These are phyloP conservation scores for Fraxinus excelsior DNA, from an alignment of 257 asterid genomes.

Conservation along the genomic window DNA sequence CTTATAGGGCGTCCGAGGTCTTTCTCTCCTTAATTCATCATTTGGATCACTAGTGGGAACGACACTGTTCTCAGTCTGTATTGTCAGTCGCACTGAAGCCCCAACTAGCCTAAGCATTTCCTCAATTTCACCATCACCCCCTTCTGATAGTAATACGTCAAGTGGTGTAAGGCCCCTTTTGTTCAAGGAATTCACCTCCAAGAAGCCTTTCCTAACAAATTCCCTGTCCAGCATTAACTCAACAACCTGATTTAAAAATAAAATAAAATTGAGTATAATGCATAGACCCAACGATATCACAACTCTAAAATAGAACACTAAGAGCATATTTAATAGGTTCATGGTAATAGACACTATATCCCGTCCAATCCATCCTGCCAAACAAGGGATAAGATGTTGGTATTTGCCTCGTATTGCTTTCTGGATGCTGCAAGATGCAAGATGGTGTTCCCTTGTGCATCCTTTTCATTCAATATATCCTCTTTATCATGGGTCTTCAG, in stretches of 20 bases:
- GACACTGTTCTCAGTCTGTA: background rate
- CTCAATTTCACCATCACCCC: slow-evolving; percentile 27
- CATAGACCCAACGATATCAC: background rate
- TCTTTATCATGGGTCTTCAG: slow-evolving; percentile 22
- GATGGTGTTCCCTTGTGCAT: slow-evolving; percentile 30
- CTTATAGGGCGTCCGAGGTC: slow-evolving; percentile 20
- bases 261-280: background rate
- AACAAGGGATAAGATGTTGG: too few species aligned
- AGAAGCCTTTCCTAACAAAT: slow-evolving; percentile 13
- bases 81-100: background rate
- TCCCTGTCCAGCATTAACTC: slow-evolving; percentile 39
- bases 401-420: slow-evolving; percentile 32
- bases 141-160: slow-evolving; percentile 31
- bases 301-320: background rate
- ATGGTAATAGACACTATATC: too few species aligned
- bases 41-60: background rate
- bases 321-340: background rate
- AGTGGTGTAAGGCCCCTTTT: slow-evolving; percentile 45
- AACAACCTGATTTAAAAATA: slow-evolving; percentile 32
- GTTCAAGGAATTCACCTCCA: slow-evolving; percentile 48
- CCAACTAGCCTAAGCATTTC: slow-evolving; percentile 16
- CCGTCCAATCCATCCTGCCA: too few species aligned
- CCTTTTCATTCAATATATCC: slow-evolving; percentile 32
- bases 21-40: background rate
- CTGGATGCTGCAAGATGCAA: slow-evolving; percentile 38